Conservation (phyloP, 2,329 filamentous ascomycete species). For the Claviceps sorghi region DNA sequence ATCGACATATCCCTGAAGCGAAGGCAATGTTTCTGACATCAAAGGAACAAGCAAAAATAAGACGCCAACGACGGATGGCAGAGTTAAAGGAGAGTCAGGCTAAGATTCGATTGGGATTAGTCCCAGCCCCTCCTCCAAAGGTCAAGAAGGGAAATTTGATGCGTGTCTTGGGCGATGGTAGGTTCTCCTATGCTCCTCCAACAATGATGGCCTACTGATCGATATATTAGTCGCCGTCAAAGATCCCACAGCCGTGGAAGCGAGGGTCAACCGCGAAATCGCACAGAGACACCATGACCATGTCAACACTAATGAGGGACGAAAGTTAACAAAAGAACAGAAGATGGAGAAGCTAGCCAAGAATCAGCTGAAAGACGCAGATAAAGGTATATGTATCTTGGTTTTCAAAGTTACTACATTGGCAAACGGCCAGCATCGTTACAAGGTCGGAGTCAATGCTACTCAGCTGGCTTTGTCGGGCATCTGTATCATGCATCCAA, state of each 20-base stretch:
- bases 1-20: slow-evolving; percentile 60
- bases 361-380: slow-evolving; percentile 78
- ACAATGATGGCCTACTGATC: not conserved
- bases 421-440: slow-evolving; percentile 85
- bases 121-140: slow-evolving; percentile 83
- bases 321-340: slow-evolving; percentile 80
- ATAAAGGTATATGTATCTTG: slow-evolving; percentile 69
- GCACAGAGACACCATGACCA: slow-evolving; percentile 72
- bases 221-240: slow-evolving; percentile 48
- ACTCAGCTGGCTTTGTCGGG: slow-evolving; percentile 80
- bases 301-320: slow-evolving; percentile 62
- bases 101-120: slow-evolving; percentile 81
- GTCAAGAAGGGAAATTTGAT: slow-evolving; percentile 97
- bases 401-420: slow-evolving; percentile 84
- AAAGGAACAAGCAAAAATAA: slow-evolving; percentile 81
- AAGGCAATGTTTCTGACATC: slow-evolving; percentile 88
- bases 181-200: slow-evolving; percentile 23
- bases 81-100: slow-evolving; percentile 93
- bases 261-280: slow-evolving; percentile 84
- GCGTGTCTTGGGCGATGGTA: slow-evolving; percentile 73
- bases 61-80: slow-evolving; percentile 78
- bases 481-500: slow-evolving; percentile 81
- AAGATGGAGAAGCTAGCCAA: slow-evolving; percentile 64
- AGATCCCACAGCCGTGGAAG: slow-evolving; percentile 93
- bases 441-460: slow-evolving; percentile 83